Percentiles rank a stretch among this genome's conserved stretches.
Evolutionary conservation across 345 rosid genomes (phyloP).

Genomic region (Salix viminalis): DNA sequence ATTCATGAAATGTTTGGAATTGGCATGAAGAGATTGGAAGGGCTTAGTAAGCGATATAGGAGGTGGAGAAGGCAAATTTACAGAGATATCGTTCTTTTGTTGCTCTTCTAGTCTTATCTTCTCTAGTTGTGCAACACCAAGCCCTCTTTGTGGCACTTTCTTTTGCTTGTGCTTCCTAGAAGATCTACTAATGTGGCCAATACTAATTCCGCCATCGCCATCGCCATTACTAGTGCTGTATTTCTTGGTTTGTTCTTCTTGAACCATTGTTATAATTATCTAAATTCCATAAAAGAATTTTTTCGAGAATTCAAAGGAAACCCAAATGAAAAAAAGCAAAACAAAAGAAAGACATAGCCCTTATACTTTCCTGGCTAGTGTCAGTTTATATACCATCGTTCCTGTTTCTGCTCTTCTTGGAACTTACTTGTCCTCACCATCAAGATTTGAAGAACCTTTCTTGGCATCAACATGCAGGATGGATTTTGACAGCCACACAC

Average conservation of each 20-base stretch:
- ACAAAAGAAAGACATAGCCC: conserved; percentile 11
- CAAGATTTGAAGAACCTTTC: neutral
- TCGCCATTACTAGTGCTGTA: conserved; percentile 22
- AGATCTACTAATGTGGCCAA: conserved; percentile 26
- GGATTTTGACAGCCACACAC: neutral
- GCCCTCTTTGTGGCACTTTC: conserved; percentile 61
- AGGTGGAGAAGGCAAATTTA: conserved; percentile 15
- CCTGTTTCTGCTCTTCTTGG: neutral
- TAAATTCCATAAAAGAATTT: conserved; percentile 15
- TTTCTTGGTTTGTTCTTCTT: conserved; percentile 40
- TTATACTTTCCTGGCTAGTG: neutral
- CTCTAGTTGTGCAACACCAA: conserved; percentile 69
- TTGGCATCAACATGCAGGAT: neutral
- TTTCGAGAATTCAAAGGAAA: neutral
- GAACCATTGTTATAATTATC: conserved; percentile 29
- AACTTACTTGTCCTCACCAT: neutral
- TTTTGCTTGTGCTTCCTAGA: conserved; percentile 42
- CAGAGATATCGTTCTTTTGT: conserved; percentile 32
- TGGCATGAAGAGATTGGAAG: conserved; percentile 14
- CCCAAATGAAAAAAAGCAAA: neutral
- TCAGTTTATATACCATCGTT: neutral
- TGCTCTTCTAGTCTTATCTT: conserved; percentile 57
- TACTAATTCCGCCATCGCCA: conserved; percentile 15
- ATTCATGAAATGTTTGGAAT: conserved; percentile 11
- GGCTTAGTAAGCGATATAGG: conserved; percentile 10